phyloP scores from a whole-genome alignment of 345 rosid genomes.

The Murraya koenigii region DNA sequence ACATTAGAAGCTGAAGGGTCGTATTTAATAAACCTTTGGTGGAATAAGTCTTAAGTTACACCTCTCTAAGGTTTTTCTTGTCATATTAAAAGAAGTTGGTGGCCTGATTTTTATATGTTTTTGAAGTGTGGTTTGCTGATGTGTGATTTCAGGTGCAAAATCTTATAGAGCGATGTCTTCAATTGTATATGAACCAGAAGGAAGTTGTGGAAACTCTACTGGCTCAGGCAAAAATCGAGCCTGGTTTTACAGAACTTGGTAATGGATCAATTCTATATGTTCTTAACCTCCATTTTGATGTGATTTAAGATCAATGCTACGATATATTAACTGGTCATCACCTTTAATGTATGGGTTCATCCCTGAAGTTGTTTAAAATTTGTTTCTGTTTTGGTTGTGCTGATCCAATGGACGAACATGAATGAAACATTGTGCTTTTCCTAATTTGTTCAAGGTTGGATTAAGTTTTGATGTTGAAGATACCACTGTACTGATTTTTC shows the following conservation, averaged over 20 bases:
- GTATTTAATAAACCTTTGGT: neutral
- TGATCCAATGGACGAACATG: neutral
- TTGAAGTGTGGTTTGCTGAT: neutral
- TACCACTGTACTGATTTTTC: neutral
- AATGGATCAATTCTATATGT: constrained; percentile 16
- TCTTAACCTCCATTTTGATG: neutral
- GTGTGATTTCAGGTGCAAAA: constrained; percentile 74
- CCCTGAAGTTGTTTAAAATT: neutral
- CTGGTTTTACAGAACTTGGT: constrained; percentile 97
- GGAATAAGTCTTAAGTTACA: neutral
- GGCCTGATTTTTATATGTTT: neutral
- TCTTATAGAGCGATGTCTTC: constrained; percentile 93
- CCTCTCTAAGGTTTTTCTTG: neutral
- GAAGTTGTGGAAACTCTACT: constrained; percentile 91
- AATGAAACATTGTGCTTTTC: neutral
- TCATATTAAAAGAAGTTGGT: neutral
- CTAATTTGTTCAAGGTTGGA: neutral
- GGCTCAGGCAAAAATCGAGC: constrained; percentile 89
- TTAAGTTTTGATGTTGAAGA: neutral
- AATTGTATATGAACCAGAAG: constrained; percentile 89
- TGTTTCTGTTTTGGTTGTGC: neutral
- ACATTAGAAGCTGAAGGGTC: neutral
- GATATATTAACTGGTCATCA: neutral
- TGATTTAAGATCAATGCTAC: neutral
- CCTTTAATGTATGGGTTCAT: neutral